phyloP scores from a whole-genome alignment of 768 basidiomycete genomes.

The Tricholoma sp. region DNA sequence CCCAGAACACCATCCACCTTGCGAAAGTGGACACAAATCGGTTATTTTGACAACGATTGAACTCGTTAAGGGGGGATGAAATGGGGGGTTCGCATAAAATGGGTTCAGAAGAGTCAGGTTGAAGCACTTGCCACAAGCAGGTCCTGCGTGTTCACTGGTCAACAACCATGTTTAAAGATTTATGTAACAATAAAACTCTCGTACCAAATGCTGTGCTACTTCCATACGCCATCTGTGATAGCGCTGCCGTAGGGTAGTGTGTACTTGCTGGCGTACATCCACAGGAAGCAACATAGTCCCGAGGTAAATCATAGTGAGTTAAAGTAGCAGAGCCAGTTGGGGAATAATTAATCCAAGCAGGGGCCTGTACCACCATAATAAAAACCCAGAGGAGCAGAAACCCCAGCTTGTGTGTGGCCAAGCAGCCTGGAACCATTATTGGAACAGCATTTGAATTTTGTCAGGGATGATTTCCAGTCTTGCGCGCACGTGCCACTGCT shows the following conservation, averaged over 20 bases:
- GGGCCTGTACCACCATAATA: not conserved
- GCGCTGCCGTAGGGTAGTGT: slow-evolving; percentile 73
- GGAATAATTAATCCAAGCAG: slow-evolving; percentile 61
- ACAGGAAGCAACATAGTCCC: slow-evolving; percentile 62
- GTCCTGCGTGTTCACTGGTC: slow-evolving; percentile 40
- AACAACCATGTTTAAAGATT: not conserved
- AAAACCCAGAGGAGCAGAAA: not conserved
- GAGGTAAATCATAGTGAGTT: slow-evolving; percentile 65
- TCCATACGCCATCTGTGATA: slow-evolving; percentile 77
- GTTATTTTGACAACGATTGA: slow-evolving; percentile 74
- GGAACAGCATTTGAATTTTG: not conserved
- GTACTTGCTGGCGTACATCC: slow-evolving; percentile 69
- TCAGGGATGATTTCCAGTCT: too few relatives aligned
- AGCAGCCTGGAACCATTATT: not conserved
- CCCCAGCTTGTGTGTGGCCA: not conserved
- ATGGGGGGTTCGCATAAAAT: slow-evolving; percentile 61
- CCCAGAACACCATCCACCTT: slow-evolving; percentile 66
- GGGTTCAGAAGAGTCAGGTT: slow-evolving; percentile 70
- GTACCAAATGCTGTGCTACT: slow-evolving; percentile 62
- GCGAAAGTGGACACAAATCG: slow-evolving; percentile 68
- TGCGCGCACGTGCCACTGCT: not conserved
- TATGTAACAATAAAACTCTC: slow-evolving; percentile 1
- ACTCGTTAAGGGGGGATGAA: slow-evolving; percentile 54
- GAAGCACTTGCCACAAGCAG: slow-evolving; percentile 76
- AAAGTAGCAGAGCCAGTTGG: slow-evolving; percentile 62